phyloP scores from a whole-genome alignment of 176 grass and related monocot genomes.

The Phoenix roebelenii region DNA sequence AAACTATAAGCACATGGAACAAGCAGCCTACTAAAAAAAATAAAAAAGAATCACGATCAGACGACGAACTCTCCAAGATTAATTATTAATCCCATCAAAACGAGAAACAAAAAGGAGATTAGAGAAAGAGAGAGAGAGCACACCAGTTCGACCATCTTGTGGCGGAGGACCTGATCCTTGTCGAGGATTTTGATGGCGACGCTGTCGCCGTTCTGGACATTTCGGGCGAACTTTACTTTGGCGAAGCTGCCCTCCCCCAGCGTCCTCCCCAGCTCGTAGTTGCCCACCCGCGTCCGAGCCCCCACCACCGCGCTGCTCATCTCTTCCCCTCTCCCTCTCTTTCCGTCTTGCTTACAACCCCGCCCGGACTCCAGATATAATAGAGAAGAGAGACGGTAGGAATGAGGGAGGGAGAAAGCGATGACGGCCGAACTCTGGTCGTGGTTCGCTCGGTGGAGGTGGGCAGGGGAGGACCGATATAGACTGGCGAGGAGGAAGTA shows the following conservation, averaged over 20 bases:
- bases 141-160: constrained; percentile 98
- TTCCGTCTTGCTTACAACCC: neutral
- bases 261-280: constrained; percentile 78
- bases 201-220: constrained; percentile 41
- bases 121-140: no score
- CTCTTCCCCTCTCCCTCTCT: neutral
- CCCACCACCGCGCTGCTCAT: constrained; percentile 7
- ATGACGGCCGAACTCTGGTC: neutral
- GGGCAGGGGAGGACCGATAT: no score
- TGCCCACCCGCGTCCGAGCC: constrained; percentile 56
- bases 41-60: no score
- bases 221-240: constrained; percentile 78
- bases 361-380: no score
- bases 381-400: neutral
- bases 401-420: neutral
- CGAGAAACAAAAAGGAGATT: neutral
- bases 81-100: no score
- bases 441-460: no score
- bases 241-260: constrained; percentile 93
- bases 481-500: no score
- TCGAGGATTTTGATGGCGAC: constrained; percentile 87
- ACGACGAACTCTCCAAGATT: no score
- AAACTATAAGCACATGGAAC: no score
- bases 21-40: no score
- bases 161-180: constrained; percentile 69